phyloP scores from a whole-genome alignment of 2,329 filamentous ascomycete genomes.

The Aspergillus sp. region DNA sequence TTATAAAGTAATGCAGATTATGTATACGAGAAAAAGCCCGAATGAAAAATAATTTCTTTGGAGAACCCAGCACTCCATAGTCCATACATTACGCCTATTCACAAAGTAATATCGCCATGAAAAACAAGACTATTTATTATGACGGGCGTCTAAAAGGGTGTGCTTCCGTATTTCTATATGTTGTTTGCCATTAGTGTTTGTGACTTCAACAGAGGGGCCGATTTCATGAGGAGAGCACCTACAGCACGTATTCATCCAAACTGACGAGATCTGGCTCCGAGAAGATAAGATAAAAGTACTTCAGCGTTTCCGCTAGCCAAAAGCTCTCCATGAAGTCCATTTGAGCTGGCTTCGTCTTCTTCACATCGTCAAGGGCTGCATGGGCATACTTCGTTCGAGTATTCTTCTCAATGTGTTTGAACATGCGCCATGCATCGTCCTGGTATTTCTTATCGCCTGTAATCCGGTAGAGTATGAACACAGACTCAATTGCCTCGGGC shows the following conservation, averaged over 20 bases:
- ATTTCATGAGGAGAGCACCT: conserved; percentile 17
- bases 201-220: too few species aligned
- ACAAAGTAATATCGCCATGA: not conserved
- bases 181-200: not conserved
- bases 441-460: conserved; percentile 53
- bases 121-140: not conserved
- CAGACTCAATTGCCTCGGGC: conserved; percentile 61
- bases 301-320: conserved; percentile 48
- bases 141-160: conserved; percentile 37
- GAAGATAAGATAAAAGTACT: conserved; percentile 48
- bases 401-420: conserved; percentile 46
- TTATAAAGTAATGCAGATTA: not conserved
- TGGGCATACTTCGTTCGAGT: conserved; percentile 46
- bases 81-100: not conserved
- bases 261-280: conserved; percentile 41
- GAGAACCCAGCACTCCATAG: not conserved
- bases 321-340: conserved; percentile 47
- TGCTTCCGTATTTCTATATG: conserved; percentile 40
- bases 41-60: not conserved
- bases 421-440: conserved; percentile 53
- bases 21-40: not conserved
- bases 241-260: conserved; percentile 47
- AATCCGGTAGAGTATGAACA: conserved; percentile 61
- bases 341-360: conserved; percentile 26
- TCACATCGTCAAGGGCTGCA: conserved; percentile 46